Evolutionary conservation across 805 yeast genomes (phyloP), one percentile per base, ranked within the genome.

Genomic region (Scheffersomyces spartinae): DNA sequence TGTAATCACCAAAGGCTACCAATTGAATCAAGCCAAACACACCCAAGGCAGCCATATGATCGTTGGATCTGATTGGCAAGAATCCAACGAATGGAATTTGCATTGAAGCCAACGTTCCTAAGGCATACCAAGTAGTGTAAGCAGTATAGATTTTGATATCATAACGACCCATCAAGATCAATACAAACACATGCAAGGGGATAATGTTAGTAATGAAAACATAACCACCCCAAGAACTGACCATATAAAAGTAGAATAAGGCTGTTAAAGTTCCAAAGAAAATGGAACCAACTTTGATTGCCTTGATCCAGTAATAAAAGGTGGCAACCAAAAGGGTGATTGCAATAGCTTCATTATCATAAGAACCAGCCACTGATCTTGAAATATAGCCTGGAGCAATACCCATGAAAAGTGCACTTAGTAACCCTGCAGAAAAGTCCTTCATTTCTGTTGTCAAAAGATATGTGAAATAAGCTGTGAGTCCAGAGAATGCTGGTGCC

Each of bases 171-270:
- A 91, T 91, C 38, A 83, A 57, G 27, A 91, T 56, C 47, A 91
- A 64, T 25, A 84, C 86, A 46, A 91, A 86, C 14, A 86, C 85
- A 50, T 91, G 99, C 40, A 91, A 64, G 24, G 98, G 98, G 43
- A 91, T 84, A 65, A 93, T 74, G 60, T 91, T 91, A 32, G 99
- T 91, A 57, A 91, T 93, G 64, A 91, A 91, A 26, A 93, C 99
- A 49, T 91, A 91, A 15, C 99, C 99, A 64, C 99, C 99, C 96
- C 99, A 86, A 8, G 99, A 98, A 24, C 94, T 76, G 26, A 91
- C 99, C 99, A 91, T 91, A 66, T 91, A 91, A 56, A 93, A 91
- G 61, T 93, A 91, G 42, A 75, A 79, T 17, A 84, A 49, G 2
- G 98, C 94, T 15, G 96, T 74, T 40, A 79, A 58, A 3, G 88